Evolutionary conservation across 2,329 filamentous ascomycete genomes (phyloP), one percentile per base, ranked within the genome.

Genomic region (Talaromyces atroroseus): DNA sequence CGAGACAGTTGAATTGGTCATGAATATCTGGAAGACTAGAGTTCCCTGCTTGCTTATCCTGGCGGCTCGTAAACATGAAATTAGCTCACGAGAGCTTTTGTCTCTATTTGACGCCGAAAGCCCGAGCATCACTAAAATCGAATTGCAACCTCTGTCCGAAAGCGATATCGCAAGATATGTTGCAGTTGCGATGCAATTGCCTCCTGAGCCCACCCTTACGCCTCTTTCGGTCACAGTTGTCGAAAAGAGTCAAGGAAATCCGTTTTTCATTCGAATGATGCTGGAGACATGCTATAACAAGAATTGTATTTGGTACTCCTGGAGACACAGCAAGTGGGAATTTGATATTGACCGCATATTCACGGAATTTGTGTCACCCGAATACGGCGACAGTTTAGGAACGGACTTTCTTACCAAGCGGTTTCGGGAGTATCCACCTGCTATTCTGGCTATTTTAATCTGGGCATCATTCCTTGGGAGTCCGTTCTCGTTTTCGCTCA

Each of bases 201-300:
- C 84, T 0, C 74, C 80, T 7, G 82, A 81, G 57, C 84, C 89
- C 34, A 88, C 90, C 48, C 82, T 94, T 1, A 76, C 89, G 1
- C 86, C 91, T 0, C 77, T 97, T 18, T 88, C 89, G 2, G 83
- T 91, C 6, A 89, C 96, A 10, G 84, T 96, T 5, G 89, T 95
- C 68, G 91, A 92, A 65, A 95, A 94, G 74, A 92, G 89, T 8
- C 83, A 83, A 24, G 92, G 92, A 1, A 96, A 95, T 60, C 87
- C 91, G 0, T 96, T 96, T 66, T 95, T 94, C 66, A 88, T 96
- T 70, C 82, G 90, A 55, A 90, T 96, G 72, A 95, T 96, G 82
- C 81, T 96, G 4, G 89, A 89, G 66, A 87, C 88, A 2, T 95
- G 90, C 68, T 86, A 95, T 69, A 84, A 89, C 42, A 94, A 90